Percentiles rank a stretch among this genome's conserved stretches.
phyloP scores from a whole-genome alignment of 73 alveolate genomes.

The Uronychia setigera region DNA sequence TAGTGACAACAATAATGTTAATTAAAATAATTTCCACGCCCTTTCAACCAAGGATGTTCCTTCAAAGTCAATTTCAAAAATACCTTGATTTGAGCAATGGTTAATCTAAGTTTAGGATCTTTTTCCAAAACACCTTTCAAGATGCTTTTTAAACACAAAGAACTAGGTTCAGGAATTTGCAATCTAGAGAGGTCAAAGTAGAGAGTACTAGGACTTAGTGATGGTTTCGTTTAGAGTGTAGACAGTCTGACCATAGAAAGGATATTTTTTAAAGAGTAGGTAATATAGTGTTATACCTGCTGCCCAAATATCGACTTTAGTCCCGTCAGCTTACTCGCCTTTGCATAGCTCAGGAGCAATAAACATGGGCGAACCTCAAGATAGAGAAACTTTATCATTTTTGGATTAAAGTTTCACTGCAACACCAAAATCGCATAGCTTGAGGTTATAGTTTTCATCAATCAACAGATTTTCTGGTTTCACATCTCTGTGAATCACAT shows the following conservation, averaged over 20 bases:
- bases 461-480: neutral
- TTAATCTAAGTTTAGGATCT: neutral
- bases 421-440: slow-evolving; percentile 10
- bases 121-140: neutral
- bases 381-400: neutral
- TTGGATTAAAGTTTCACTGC: neutral
- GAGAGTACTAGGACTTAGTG: too few relatives aligned
- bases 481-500: slow-evolving; percentile 5
- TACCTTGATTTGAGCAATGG: neutral
- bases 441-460: neutral
- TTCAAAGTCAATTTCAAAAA: too few relatives aligned
- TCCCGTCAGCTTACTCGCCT: neutral
- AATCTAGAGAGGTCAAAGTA: too few relatives aligned
- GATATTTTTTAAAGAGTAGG: neutral
- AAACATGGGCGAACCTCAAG: neutral
- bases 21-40: too few relatives aligned
- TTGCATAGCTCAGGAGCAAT: neutral
- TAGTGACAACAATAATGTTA: too few relatives aligned
- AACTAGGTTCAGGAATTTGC: too few relatives aligned
- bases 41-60: too few relatives aligned
- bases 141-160: neutral
- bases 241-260: neutral
- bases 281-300: neutral
- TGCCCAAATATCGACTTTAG: neutral
- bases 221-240: neutral